Evolutionary conservation across 345 rosid species (phyloP).

Genomic region (Eutrema yunnanense): DNA sequence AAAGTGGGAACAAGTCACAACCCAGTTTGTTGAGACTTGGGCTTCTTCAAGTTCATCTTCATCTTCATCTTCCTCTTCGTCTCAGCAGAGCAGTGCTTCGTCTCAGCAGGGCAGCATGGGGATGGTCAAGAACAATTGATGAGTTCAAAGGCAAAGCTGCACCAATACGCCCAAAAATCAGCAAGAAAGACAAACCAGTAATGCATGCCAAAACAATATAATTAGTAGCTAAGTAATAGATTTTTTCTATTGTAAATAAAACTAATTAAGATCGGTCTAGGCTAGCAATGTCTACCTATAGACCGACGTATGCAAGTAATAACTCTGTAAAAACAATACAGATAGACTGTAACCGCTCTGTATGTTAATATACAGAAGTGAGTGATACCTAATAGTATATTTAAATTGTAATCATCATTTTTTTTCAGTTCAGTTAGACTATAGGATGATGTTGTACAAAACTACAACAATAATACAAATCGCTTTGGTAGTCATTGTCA

Average conservation of each 20-base stretch:
- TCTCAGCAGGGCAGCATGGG: not conserved
- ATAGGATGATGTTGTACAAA: no score
- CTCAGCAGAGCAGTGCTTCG: not conserved
- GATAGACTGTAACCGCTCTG: constrained; percentile 20
- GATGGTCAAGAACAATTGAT: not conserved
- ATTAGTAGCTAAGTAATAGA: not conserved
- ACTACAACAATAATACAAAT: no score
- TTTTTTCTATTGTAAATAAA: constrained; percentile 11
- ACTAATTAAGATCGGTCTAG: constrained; percentile 12
- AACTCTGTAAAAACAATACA: constrained; percentile 1
- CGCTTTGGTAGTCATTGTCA: no score
- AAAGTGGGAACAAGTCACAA: constrained; percentile 22
- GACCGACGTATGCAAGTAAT: constrained; percentile 14
- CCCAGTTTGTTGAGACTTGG: constrained; percentile 22
- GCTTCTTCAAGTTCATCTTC: constrained; percentile 17
- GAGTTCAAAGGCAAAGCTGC: not conserved
- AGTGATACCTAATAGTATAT: not conserved
- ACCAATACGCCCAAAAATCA: not conserved
- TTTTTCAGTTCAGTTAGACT: no score
- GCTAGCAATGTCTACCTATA: not conserved
- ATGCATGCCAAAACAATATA: not conserved
- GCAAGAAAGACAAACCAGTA: constrained; percentile 1
- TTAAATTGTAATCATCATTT: no score
- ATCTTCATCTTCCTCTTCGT: not conserved
- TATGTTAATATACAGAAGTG: constrained; percentile 20